Conservation (phyloP, 345 rosid species). For the Salix exigua region DNA sequence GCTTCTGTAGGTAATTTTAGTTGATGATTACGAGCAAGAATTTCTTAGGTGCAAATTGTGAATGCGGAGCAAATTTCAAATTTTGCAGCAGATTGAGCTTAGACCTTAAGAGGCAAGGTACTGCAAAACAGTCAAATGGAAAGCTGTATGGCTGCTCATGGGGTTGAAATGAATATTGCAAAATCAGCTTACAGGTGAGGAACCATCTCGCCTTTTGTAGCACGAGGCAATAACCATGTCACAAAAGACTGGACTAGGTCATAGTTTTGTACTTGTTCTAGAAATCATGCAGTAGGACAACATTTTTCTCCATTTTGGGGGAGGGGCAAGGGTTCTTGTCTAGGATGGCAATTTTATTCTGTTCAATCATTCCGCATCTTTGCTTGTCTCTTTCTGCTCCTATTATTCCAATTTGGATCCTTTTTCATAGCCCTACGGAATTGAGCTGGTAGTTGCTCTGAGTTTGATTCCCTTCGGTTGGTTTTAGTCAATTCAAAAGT, state of each 20-base stretch:
- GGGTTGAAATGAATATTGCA: background rate
- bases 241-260: too few species aligned
- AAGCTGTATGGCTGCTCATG: background rate
- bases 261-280: too few species aligned
- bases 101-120: background rate
- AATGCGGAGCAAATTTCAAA: background rate
- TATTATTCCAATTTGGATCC: background rate
- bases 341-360: background rate
- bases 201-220: background rate
- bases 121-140: background rate
- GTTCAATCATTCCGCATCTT: background rate
- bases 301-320: background rate
- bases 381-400: background rate
- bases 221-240: background rate
- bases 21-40: background rate
- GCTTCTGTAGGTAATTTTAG: background rate
- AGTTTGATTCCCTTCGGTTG: background rate
- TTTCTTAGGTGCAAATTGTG: background rate
- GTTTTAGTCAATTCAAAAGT: background rate
- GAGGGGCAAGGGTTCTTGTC: background rate
- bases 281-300: background rate
- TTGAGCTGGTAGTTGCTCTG: background rate
- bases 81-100: background rate
- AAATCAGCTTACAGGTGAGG: background rate
- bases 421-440: background rate